Percentiles rank a stretch among this genome's conserved stretches.
These are phyloP conservation scores for Colletotrichum sp. DNA, from an alignment of 2,329 filamentous ascomycete genomes.

Conservation along the genomic window DNA sequence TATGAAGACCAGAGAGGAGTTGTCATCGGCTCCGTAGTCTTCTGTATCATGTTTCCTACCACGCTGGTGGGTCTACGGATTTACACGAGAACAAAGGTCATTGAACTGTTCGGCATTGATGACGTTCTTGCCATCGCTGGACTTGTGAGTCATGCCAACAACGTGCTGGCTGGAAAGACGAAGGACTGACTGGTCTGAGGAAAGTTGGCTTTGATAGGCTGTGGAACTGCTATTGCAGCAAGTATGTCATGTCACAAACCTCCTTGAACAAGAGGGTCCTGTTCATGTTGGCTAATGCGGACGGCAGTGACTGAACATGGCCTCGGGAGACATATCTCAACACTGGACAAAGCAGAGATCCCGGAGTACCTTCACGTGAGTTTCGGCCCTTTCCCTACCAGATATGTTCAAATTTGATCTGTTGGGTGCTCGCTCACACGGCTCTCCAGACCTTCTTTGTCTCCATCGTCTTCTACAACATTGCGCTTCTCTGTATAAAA, in stretches of 20 bases:
- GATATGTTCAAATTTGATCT: background rate
- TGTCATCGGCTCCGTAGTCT: constrained; percentile 18
- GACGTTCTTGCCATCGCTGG: constrained; percentile 28
- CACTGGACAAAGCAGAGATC: background rate
- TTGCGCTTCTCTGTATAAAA: constrained; percentile 33
- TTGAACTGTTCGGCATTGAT: constrained; percentile 28
- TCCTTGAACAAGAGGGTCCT: background rate
- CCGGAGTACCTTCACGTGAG: constrained; percentile 19
- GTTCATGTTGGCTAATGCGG: background rate
- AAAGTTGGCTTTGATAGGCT: constrained; percentile 1
- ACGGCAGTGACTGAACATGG: constrained; percentile 14
- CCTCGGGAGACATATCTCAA: constrained; percentile 21
- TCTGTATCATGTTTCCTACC: constrained; percentile 23
- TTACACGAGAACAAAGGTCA: constrained; percentile 27
- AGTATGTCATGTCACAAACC: background rate
- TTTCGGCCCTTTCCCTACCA: background rate
- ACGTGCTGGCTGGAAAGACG: too few species aligned
- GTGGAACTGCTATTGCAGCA: background rate
- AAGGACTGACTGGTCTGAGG: background rate
- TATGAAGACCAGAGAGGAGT: constrained; percentile 17
- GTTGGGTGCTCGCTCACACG: background rate
- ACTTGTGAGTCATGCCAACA: constrained; percentile 20
- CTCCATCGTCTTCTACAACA: constrained; percentile 35
- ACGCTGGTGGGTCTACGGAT: constrained; percentile 25
- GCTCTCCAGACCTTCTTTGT: constrained; percentile 30